Evolutionary conservation across 306 rosid genomes (phyloP).

Genomic region (Casuarina cunninghamiana): DNA sequence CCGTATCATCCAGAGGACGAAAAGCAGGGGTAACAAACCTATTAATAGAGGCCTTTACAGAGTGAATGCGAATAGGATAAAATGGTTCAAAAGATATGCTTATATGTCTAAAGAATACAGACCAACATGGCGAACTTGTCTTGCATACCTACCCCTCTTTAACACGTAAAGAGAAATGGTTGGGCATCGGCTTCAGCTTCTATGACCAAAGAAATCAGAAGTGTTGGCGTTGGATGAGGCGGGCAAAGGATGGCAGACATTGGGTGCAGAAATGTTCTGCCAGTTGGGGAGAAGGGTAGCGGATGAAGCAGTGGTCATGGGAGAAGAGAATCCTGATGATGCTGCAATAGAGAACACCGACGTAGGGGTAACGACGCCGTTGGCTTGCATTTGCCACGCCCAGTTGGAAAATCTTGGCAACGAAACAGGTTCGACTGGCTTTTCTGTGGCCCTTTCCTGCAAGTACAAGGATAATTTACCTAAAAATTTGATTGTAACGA

Average conservation of each 20-base stretch:
- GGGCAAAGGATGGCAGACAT: slow-evolving; percentile 22
- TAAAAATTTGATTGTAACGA: not conserved
- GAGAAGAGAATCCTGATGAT: slow-evolving; percentile 72
- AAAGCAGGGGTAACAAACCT: not conserved
- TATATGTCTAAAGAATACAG: slow-evolving; percentile 19
- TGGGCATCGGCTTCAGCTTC: slow-evolving; percentile 8
- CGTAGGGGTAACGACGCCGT: slow-evolving; percentile 25
- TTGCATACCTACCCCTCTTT: slow-evolving; percentile 12
- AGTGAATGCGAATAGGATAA: not conserved
- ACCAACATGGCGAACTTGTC: not conserved
- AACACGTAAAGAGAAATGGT: not conserved
- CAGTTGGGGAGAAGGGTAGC: slow-evolving; percentile 10
- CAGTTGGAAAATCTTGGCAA: slow-evolving; percentile 27
- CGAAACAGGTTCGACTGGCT: slow-evolving; percentile 26
- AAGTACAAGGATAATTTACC: not conserved
- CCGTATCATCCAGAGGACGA: not conserved
- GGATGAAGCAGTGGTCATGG: slow-evolving; percentile 20
- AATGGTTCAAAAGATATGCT: slow-evolving; percentile 11
- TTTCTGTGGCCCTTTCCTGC: slow-evolving; percentile 39
- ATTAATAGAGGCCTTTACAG: not conserved
- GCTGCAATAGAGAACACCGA: slow-evolving; percentile 52
- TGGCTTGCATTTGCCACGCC: slow-evolving; percentile 47
- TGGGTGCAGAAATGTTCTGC: slow-evolving; percentile 30
- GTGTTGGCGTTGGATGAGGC: slow-evolving; percentile 4
- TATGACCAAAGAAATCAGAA: slow-evolving; percentile 5